Conservation (phyloP, 352 stramenopile genomes). For the Phytophthora fragariae region DNA sequence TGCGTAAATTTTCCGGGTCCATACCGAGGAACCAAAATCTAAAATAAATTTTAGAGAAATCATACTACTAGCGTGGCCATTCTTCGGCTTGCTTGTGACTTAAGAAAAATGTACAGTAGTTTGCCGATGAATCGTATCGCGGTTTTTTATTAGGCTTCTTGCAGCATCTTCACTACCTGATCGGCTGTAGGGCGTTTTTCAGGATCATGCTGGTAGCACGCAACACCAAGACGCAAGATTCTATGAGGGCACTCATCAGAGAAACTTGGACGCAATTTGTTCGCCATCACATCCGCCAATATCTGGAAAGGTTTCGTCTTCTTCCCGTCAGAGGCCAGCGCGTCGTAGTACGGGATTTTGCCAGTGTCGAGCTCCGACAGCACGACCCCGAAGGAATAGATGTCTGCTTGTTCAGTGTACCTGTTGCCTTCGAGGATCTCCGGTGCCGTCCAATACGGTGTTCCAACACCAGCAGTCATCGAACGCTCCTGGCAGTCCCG, state of each 20-base stretch:
- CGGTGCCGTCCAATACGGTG: constrained; percentile 38
- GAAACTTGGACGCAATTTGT: background rate
- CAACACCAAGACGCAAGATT: background rate
- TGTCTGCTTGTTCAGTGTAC: constrained; percentile 38
- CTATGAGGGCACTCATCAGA: background rate
- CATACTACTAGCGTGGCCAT: no score
- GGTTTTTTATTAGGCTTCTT: background rate
- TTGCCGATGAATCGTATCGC: no score
- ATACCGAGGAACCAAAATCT: no score
- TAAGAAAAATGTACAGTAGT: background rate
- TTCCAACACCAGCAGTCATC: constrained; percentile 31
- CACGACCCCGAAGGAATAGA: constrained; percentile 36
- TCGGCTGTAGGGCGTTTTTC: background rate
- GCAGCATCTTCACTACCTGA: background rate
- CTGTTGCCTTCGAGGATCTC: constrained; percentile 33
- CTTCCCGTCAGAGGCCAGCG: constrained; percentile 21
- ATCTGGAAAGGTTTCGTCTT: constrained; percentile 44
- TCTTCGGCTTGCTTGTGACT: background rate
- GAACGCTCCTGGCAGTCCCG: constrained; percentile 25
- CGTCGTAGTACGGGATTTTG: constrained; percentile 39
- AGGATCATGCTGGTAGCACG: background rate
- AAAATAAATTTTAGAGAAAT: no score
- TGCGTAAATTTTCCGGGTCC: no score
- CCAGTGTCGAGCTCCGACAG: constrained; percentile 41
- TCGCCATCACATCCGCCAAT: constrained; percentile 20